Percentiles rank a stretch among this genome's conserved stretches.
Evolutionary conservation across 805 yeast genomes (phyloP).

Genomic region (Priceomyces castillae): DNA sequence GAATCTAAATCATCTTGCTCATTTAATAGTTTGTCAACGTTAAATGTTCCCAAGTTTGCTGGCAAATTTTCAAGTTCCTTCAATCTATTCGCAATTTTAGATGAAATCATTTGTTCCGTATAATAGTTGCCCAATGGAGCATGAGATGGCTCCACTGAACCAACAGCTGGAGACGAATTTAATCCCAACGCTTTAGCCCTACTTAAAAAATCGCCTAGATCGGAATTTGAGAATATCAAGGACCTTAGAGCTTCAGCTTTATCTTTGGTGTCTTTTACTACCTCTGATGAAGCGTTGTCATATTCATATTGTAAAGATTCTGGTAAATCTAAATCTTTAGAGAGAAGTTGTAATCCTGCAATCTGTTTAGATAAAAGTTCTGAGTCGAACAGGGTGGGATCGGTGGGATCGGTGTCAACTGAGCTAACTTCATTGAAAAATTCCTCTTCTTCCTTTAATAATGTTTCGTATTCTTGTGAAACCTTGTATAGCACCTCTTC

Average conservation of each 20-base stretch:
- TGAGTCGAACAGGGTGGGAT: not conserved
- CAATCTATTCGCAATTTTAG: slow-evolving; percentile 56
- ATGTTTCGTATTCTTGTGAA: slow-evolving; percentile 24
- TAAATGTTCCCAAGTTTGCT: slow-evolving; percentile 61
- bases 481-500: slow-evolving; percentile 30
- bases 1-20: slow-evolving; percentile 40
- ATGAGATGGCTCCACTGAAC: slow-evolving; percentile 28
- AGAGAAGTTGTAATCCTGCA: slow-evolving; percentile 59
- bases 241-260: slow-evolving; percentile 8
- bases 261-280: slow-evolving; percentile 2
- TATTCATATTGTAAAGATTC: slow-evolving; percentile 43
- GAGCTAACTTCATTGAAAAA: slow-evolving; percentile 18
- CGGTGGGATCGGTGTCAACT: slow-evolving; percentile 15
- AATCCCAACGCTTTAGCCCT: slow-evolving; percentile 45
- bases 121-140: slow-evolving; percentile 49
- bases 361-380: slow-evolving; percentile 60
- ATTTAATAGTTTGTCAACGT: slow-evolving; percentile 29
- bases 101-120: slow-evolving; percentile 52
- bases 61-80: slow-evolving; percentile 64
- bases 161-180: slow-evolving; percentile 18
- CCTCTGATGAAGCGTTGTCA: slow-evolving; percentile 10
- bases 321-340: slow-evolving; percentile 67
- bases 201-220: slow-evolving; percentile 18
- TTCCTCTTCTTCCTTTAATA: slow-evolving; percentile 19
- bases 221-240: slow-evolving; percentile 1